Evolutionary conservation across 352 stramenopile genomes (phyloP).

Genomic region (Pythium vanterpoolii): DNA sequence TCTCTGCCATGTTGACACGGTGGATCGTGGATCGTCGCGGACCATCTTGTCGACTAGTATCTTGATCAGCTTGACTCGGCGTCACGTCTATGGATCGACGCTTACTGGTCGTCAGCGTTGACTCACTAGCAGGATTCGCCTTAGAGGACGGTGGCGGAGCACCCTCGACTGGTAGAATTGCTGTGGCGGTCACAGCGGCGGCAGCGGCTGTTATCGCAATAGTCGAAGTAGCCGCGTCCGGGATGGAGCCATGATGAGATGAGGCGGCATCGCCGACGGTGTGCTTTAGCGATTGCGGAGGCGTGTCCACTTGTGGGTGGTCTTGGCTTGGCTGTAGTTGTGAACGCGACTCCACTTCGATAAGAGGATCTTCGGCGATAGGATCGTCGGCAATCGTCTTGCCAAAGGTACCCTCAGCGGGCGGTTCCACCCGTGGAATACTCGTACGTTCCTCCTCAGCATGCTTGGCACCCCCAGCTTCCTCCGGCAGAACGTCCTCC

Average conservation of each 20-base stretch:
- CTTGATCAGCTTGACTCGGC: not conserved
- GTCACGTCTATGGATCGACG: constrained; percentile 18
- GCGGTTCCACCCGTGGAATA: not conserved
- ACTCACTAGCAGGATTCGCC: constrained; percentile 1
- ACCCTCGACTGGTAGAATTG: not conserved
- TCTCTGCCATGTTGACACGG: not conserved
- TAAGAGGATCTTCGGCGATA: not conserved
- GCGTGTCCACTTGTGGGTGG: not conserved
- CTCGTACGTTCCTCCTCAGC: not conserved
- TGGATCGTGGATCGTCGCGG: constrained; percentile 11
- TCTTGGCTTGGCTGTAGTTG: not conserved
- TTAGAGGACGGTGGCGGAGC: not conserved
- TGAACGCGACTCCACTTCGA: not conserved
- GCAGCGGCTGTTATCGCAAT: constrained; percentile 22
- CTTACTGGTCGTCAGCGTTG: not conserved
- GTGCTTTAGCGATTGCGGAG: not conserved
- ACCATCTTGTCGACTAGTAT: not conserved
- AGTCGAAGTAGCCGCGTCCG: constrained; percentile 1
- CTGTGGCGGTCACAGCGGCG: constrained; percentile 10
- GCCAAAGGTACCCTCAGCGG: not conserved
- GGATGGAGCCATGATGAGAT: not conserved
- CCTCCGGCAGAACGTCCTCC: not conserved
- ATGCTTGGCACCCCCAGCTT: not conserved
- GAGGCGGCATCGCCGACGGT: not conserved
- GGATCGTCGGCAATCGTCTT: not conserved